phyloP scores from a whole-genome alignment of 805 yeast genomes.

The Isabelozyma heimii region DNA sequence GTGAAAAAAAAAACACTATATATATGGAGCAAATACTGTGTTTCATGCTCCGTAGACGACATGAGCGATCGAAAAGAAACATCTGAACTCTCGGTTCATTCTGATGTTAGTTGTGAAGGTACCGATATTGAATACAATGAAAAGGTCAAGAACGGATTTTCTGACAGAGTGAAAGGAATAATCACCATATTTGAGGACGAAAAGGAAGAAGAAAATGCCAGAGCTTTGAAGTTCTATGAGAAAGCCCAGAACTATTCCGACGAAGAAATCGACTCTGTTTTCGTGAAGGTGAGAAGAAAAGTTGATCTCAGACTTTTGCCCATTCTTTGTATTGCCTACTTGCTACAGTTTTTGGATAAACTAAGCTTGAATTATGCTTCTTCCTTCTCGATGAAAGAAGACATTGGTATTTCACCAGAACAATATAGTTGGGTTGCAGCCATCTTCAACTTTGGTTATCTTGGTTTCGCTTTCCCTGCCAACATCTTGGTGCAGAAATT shows the following conservation, averaged over 20 bases:
- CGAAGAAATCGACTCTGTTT: constrained; percentile 22
- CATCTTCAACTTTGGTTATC: constrained; percentile 14
- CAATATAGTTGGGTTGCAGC: constrained; percentile 18
- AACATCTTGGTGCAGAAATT: constrained; percentile 9
- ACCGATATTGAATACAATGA: not conserved
- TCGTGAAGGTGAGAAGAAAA: constrained; percentile 22
- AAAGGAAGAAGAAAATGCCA: constrained; percentile 6
- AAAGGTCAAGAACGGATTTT: not conserved
- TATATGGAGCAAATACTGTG: no score
- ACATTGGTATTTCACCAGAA: constrained; percentile 26
- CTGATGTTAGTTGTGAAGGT: not conserved
- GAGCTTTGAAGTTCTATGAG: constrained; percentile 24
- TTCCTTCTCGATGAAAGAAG: constrained; percentile 59
- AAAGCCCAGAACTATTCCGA: constrained; percentile 23
- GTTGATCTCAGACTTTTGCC: constrained; percentile 49
- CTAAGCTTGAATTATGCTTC: constrained; percentile 58
- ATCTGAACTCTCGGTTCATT: not conserved
- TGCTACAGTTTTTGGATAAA: constrained; percentile 58
- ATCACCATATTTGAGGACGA: not conserved
- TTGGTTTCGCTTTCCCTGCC: constrained; percentile 3
- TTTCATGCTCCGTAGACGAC: not conserved
- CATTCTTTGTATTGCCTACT: constrained; percentile 50
- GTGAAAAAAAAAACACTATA: no score
- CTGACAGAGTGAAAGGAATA: not conserved
- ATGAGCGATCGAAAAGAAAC: not conserved